These are phyloP conservation scores for Suhomyces kunorum DNA, from an alignment of 1,139 yeast species.

Conservation along the genomic window DNA sequence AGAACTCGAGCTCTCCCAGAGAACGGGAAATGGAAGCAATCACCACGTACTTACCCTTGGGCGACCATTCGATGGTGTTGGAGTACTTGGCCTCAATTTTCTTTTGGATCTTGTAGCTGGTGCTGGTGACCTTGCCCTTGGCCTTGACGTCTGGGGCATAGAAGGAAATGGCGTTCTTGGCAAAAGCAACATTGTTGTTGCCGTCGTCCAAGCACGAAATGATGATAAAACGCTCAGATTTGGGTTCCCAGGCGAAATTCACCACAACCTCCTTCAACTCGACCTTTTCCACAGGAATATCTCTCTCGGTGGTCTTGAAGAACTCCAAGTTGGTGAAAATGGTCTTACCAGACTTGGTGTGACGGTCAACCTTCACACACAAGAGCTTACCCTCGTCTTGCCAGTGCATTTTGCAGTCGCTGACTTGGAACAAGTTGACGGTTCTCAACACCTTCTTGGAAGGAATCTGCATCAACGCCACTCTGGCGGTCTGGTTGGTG, in stretches of 20 bases:
- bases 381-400: conserved; percentile 82
- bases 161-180: conserved; percentile 74
- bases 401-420: conserved; percentile 93
- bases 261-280: conserved; percentile 89
- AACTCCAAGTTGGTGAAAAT: conserved; percentile 90
- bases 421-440: conserved; percentile 90
- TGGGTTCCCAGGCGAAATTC: conserved; percentile 96
- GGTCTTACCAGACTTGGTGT: conserved; percentile 92
- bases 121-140: conserved; percentile 28
- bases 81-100: conserved; percentile 62
- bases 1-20: conserved; percentile 77
- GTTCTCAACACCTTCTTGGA: conserved; percentile 83
- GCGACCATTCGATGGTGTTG: conserved; percentile 85
- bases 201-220: conserved; percentile 69
- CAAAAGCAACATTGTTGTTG: conserved; percentile 65
- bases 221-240: conserved; percentile 79
- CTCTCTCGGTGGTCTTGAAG: conserved; percentile 83
- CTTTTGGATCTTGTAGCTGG: conserved; percentile 43
- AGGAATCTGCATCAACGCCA: conserved; percentile 86
- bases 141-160: conserved; percentile 67
- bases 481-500: conserved; percentile 91
- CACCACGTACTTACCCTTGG: conserved; percentile 87
- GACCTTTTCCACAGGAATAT: conserved; percentile 90
- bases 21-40: conserved; percentile 70
- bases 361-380: conserved; percentile 96